These are phyloP conservation scores for Stagonosporopsis rhizophila DNA, from an alignment of 2,329 filamentous ascomycete species.

Conservation along the genomic window DNA sequence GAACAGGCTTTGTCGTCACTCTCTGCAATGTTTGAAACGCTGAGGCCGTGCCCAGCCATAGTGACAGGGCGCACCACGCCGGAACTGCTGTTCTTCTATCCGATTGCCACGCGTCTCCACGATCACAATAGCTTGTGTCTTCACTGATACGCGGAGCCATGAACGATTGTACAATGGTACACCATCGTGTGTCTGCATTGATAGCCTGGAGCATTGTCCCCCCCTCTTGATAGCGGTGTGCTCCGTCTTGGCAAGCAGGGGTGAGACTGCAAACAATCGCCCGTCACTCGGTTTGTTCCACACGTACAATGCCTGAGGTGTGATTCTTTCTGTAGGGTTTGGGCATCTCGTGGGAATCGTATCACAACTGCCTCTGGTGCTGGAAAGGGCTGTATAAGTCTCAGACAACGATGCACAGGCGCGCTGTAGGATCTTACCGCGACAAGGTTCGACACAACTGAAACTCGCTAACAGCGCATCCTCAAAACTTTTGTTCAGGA, in stretches of 20 bases:
- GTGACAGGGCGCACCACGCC: background rate
- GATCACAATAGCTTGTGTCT: background rate
- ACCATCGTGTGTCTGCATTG: background rate
- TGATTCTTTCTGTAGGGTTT: background rate
- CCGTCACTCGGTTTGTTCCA: background rate
- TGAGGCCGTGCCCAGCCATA: background rate
- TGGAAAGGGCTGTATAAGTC: constrained; percentile 5
- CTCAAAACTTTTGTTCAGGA: constrained; percentile 11
- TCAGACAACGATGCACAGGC: constrained; percentile 14
- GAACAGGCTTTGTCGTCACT: background rate
- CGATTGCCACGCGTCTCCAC: background rate
- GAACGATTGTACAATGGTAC: background rate
- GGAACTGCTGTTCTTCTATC: background rate
- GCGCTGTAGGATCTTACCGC: constrained; percentile 15
- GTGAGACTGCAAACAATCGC: constrained; percentile 3
- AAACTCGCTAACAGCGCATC: constrained; percentile 20
- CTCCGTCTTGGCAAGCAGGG: constrained; percentile 12
- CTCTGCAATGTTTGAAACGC: background rate
- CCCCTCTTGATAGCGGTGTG: background rate
- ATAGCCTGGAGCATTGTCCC: background rate
- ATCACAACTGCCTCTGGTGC: background rate
- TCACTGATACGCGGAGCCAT: background rate
- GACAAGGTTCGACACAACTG: constrained; percentile 11
- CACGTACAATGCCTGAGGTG: constrained; percentile 8
- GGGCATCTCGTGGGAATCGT: background rate